Conservation (phyloP, 225 moss, liverwort and hornwort species). For the Marchantia paleacea region DNA sequence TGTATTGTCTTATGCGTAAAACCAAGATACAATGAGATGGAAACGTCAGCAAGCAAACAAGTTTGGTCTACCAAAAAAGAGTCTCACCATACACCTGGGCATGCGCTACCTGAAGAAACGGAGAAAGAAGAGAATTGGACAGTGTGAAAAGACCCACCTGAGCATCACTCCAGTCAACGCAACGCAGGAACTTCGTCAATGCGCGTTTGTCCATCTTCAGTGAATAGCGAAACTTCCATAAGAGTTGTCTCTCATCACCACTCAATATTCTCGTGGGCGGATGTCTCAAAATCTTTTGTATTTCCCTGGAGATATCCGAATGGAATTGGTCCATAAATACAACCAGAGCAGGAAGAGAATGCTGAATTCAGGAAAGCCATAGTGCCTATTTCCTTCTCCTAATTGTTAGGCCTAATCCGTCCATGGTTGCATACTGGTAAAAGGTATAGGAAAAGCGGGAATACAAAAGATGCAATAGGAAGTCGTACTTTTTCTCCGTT, state of each 20-base stretch:
- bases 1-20: not conserved
- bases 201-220: slow-evolving; percentile 88
- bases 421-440: not conserved
- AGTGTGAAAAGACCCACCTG: slow-evolving; percentile 50
- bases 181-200: slow-evolving; percentile 85
- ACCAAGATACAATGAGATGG: not conserved
- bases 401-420: not conserved
- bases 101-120: not conserved
- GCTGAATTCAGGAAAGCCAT: not conserved
- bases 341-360: not conserved
- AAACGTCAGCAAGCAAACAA: not conserved
- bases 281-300: slow-evolving; percentile 77
- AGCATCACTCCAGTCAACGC: slow-evolving; percentile 90
- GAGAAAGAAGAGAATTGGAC: not conserved
- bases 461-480: not conserved
- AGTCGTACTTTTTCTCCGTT: slow-evolving; percentile 68
- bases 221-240: slow-evolving; percentile 90
- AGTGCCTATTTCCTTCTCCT: not conserved
- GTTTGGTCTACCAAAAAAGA: not conserved
- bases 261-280: slow-evolving; percentile 82
- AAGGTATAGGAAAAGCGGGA: not conserved
- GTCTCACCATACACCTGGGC: not conserved
- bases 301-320: slow-evolving; percentile 48
- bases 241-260: slow-evolving; percentile 80
- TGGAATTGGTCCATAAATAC: not conserved